Base-by-base conservation (phyloP, 2,329 filamentous ascomycete genomes). In the Alternaria triticimaculans region DNA sequence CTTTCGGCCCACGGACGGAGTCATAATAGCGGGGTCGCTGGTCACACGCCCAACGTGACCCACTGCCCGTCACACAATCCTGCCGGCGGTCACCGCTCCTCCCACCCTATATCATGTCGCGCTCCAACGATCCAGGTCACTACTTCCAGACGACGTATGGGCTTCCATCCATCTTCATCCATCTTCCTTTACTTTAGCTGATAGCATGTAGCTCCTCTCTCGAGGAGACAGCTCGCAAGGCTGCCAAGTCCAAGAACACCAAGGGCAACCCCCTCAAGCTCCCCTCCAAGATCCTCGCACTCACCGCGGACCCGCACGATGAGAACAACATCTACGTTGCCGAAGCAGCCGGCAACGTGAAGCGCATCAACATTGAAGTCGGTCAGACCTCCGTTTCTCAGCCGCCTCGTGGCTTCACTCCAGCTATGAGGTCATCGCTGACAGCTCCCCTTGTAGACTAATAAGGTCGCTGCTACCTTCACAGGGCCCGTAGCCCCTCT, bases 141-240 rank as follows among this genome's bases (percentile, higher is more conserved):
- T 98, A 96, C 84, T 98, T 98, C 77, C 92, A 97, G 81, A 96
- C 94, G 28, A 92, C 94, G 93, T 96, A 82, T 81, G 89, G n/a
- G 79, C 44, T 46, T 54, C 50, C 26, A 51, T 53, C 53, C 11
- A 9, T 46, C 51, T 54, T 50, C 26, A 51, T 49, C 53, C 11
- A 9, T 46, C 51, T 25, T 33, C 33, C 30, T 37, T 45, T 15
- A 59, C 44, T 57, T 55, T 61, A 43, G 60, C 58, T 67, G 61
- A 76, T 75, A 63, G 63, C 65, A 43, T 57, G 65, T 67, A 86
- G 82, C 63, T 82, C 87, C 49, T 82, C 87, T 25, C 76, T 85
- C 60, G 76, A 81, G 67, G 83, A 86, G 70, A 83, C 83, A 64
- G 80, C 83, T 63, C 83, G 94, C 67, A 93, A 92, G 78, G 88